Evolutionary conservation across 345 rosid species (phyloP), one percentile per base, ranked within the genome.

Genomic region (Eucalyptus marginata): DNA sequence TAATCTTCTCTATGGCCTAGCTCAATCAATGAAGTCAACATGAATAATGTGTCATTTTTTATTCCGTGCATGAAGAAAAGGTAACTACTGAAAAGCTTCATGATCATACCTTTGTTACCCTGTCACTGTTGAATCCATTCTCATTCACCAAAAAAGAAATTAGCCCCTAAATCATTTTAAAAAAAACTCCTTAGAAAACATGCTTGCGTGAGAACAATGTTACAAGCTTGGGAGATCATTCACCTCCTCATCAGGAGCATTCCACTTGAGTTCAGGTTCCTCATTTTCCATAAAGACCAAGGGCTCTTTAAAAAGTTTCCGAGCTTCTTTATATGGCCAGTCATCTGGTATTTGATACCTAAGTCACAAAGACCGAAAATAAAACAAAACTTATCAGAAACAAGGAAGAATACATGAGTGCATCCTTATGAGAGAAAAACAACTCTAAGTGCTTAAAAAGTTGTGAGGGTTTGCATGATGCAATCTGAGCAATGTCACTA

Each of bases 1-100:
- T 98, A 52, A 98, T 95, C 91, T 98, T 98, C 93, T 98, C 99
- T 87, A 96, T 91, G 13, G 98, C 99, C 99, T 98, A 91, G 83
- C 59, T 85, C 49, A 88, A 86, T 87, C 33, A 76, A 20, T 44
- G 87, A 91, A 58, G 88, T 76, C 64, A 87, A n/a, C 58, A 22
- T 64, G 4, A 76, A 16, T 25, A 51, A 15, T 0, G 15, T n/a
- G 62, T 47, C 59, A 27, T 52, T 10, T 10, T 31, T 17, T 52
- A 50, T 17, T 31, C 87, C 9, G 14, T 8, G 27, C 62, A 86
- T n/a, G 17, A 86, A 86, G 44, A 29, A 86, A 51, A 50, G 59
- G 58, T 86, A 24, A 33, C 40, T 11, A 36, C 47, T 20, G 83
- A 40, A 40, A 47, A 31, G 36, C 86, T 46, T 51, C 46, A 50